Conservation (phyloP, 768 basidiomycete species). For the Xerocomellus dryophilus region DNA sequence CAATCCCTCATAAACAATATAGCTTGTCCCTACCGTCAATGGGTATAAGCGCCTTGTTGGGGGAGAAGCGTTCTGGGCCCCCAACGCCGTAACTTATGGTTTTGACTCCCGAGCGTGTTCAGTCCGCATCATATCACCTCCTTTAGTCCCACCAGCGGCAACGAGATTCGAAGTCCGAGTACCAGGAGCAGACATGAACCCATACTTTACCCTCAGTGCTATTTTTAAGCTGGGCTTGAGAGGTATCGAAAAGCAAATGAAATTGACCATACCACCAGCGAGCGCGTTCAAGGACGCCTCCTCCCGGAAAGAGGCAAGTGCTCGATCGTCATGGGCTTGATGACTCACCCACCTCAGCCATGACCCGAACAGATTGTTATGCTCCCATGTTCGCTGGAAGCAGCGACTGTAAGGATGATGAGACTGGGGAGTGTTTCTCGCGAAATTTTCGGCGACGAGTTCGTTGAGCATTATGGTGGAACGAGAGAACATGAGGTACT, state of each 20-base stretch:
- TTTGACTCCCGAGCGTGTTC: slow-evolving; percentile 94
- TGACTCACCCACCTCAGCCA: not conserved
- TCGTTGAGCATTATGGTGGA: slow-evolving; percentile 93
- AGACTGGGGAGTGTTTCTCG: slow-evolving; percentile 73
- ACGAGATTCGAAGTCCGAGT: slow-evolving; percentile 93
- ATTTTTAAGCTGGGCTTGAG: slow-evolving; percentile 85
- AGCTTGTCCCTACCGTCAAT: slow-evolving; percentile 89
- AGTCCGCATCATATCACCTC: slow-evolving; percentile 89
- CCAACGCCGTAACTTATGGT: slow-evolving; percentile 89
- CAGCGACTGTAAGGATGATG: slow-evolving; percentile 82
- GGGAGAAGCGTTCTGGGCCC: slow-evolving; percentile 93
- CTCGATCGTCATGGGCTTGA: slow-evolving; percentile 18
- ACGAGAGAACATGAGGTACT: slow-evolving; percentile 92
- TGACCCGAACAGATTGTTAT: slow-evolving; percentile 53
- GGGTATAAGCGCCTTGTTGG: slow-evolving; percentile 96
- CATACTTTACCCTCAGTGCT: slow-evolving; percentile 83
- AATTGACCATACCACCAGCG: slow-evolving; percentile 70
- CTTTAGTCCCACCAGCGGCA: slow-evolving; percentile 73
- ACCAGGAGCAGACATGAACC: slow-evolving; percentile 97
- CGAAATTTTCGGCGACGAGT: slow-evolving; percentile 82
- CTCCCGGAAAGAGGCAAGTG: slow-evolving; percentile 60
- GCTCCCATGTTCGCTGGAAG: slow-evolving; percentile 75
- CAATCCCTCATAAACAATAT: not conserved
- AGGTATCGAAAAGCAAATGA: slow-evolving; percentile 77
- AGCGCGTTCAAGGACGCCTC: slow-evolving; percentile 29